Evolutionary conservation across 1,284 basidiomycete species (phyloP).

Genomic region (Bjerkandera adusta): DNA sequence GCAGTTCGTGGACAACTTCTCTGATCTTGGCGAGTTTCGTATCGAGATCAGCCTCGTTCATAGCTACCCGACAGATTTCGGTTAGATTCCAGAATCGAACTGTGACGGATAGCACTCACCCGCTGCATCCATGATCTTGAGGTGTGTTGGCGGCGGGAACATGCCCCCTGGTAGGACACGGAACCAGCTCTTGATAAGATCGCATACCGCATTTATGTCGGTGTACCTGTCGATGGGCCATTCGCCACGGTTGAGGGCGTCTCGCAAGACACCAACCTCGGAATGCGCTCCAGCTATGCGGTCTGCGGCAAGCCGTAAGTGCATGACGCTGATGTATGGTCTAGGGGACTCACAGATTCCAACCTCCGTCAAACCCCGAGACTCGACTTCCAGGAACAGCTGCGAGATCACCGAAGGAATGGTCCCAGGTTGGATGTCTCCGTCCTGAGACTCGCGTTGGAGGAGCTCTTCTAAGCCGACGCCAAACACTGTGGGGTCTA

Average conservation of each 20-base stretch:
- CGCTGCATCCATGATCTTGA: constrained; percentile 65
- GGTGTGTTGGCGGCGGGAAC: constrained; percentile 69
- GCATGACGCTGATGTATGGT: constrained; percentile 1
- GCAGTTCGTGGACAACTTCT: constrained; percentile 62
- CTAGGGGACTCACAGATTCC: constrained; percentile 68
- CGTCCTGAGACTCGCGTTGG: constrained; percentile 55
- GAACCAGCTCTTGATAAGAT: constrained; percentile 82
- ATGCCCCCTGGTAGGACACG: constrained; percentile 75
- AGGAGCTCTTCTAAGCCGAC: constrained; percentile 70
- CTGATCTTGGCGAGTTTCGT: constrained; percentile 63
- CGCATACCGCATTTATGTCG: constrained; percentile 80
- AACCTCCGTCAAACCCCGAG: constrained; percentile 71
- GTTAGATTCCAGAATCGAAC: not conserved
- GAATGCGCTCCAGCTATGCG: constrained; percentile 79
- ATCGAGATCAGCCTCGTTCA: constrained; percentile 43
- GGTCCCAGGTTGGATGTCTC: constrained; percentile 48
- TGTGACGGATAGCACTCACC: constrained; percentile 42
- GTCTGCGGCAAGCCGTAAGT: constrained; percentile 39
- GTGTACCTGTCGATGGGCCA: constrained; percentile 54
- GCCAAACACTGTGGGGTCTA: constrained; percentile 59
- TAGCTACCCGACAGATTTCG: not conserved
- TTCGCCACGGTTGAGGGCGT: constrained; percentile 71
- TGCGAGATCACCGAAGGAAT: constrained; percentile 65
- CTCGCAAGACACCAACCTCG: constrained; percentile 65
- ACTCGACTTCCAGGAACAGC: constrained; percentile 69